Evolutionary conservation across 108 stramenopile genomes (phyloP), one percentile per base, ranked within the genome.

Genomic region (Cyclotella kingstonii): DNA sequence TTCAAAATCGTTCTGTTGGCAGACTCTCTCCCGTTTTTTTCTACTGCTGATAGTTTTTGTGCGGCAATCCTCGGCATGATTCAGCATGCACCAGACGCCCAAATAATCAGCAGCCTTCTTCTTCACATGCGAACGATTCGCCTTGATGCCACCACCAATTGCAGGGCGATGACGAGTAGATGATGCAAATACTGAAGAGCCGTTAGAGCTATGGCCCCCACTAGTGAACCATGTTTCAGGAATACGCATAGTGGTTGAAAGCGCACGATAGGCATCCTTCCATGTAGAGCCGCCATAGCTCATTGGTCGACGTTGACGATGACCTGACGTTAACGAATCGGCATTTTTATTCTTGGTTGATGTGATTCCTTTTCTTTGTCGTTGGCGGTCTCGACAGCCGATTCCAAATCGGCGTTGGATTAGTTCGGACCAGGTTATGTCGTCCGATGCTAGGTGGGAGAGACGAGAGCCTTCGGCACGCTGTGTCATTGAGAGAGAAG

Each of bases 391-490:
- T 10, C 42, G 28, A 21, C 73, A 60, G 5, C 73, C 73, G 42
- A 74, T 74, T 11, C 73, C 65, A 38, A 74, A 74, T n/a, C 65
- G 73, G n/a, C 52, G 45, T 35, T 66, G 64, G 18, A 66, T 29
- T 4, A 74, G 39, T 28, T 44, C 0, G 39, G 52, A 66, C 73
- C 73, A 74, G 4, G 65, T 74, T 15, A 52, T 49, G 27, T 74
- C 60, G 43, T 74, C 73, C 9, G 60, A 54, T 4, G 73, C 64
- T 4, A 66, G 65, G 19, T 29, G 31, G 9, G 73, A 48, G 0
- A 74, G 4, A 44, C 49, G 45, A 12, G 34, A 26, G 18, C 47
- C 39, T 18, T 41, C 9, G 18, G 57, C 31, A 15, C 34, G 59
- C 40, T 66, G 58, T 0, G 65, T 42, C 0, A 10, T 36, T 17